These are phyloP conservation scores for Arthroderma sp. DNA, from an alignment of 2,329 filamentous ascomycete species.

Conservation along the genomic window DNA sequence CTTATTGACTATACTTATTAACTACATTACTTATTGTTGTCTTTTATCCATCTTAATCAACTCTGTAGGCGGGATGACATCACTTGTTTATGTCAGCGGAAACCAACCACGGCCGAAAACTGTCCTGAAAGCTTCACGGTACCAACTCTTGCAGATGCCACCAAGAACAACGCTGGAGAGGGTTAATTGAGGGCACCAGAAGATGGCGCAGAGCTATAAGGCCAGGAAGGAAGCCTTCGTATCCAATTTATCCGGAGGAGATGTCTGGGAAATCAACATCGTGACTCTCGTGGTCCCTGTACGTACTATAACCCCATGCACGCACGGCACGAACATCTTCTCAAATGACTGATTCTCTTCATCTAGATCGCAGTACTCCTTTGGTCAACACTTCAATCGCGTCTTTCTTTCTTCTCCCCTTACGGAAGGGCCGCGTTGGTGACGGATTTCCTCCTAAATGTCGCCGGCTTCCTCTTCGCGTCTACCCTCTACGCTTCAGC, in stretches of 20 bases:
- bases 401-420: conserved; percentile 68
- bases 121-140: not conserved
- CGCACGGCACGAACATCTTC: not conserved
- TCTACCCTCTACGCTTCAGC: conserved; percentile 70
- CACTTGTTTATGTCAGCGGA: not conserved
- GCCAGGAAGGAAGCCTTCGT: conserved; percentile 90
- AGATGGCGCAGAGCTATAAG: conserved; percentile 55
- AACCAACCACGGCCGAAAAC: no score
- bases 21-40: not conserved
- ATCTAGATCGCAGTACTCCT: conserved; percentile 63
- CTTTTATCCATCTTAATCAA: not conserved
- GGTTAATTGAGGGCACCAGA: not conserved
- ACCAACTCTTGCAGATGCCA: no score
- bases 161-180: not conserved
- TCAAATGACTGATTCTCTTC: conserved; percentile 6
- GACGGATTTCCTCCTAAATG: conserved; percentile 80
- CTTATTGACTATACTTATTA: not conserved
- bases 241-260: conserved; percentile 74
- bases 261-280: conserved; percentile 71
- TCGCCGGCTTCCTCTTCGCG: conserved; percentile 67
- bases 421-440: conserved; percentile 55
- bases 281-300: conserved; percentile 80
- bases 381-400: conserved; percentile 79
- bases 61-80: not conserved
- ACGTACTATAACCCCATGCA: conserved; percentile 24